Conservation (phyloP, 2,329 filamentous ascomycete genomes). For the Xylaria polymorpha region DNA sequence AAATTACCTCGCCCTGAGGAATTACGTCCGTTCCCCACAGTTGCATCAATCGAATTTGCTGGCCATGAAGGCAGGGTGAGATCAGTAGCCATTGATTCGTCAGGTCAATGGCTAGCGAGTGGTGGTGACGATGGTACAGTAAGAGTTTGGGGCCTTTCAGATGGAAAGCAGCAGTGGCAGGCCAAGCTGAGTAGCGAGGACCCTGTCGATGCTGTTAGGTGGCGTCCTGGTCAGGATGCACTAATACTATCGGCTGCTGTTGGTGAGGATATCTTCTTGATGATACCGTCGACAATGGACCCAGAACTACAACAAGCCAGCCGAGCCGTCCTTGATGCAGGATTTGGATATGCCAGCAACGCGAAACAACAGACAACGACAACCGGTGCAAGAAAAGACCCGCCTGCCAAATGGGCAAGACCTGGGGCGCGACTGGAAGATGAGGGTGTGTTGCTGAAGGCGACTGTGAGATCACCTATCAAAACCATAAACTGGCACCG, state of each 20-base stretch:
- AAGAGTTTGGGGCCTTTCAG: conserved; percentile 87
- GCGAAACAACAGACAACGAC: conserved; percentile 66
- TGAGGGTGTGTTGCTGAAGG: conserved; percentile 81
- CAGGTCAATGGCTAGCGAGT: conserved; percentile 86
- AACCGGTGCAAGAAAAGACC: conserved; percentile 74
- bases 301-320: conserved; percentile 80
- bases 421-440: conserved; percentile 79
- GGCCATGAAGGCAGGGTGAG: conserved; percentile 92
- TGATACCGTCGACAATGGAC: conserved; percentile 78
- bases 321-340: conserved; percentile 81
- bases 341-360: conserved; percentile 91
- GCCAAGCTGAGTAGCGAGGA: conserved; percentile 81
- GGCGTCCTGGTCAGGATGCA: conserved; percentile 86
- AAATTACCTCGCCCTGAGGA: conserved; percentile 95
- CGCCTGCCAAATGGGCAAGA: conserved; percentile 84
- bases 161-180: conserved; percentile 88
- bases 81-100: conserved; percentile 84
- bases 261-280: conserved; percentile 86
- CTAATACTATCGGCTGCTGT: conserved; percentile 85
- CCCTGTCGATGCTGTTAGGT: conserved; percentile 86
- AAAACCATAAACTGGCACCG: conserved; percentile 96
- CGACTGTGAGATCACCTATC: conserved; percentile 81
- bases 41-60: conserved; percentile 85
- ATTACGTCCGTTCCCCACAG: conserved; percentile 92
- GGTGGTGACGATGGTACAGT: conserved; percentile 95